phyloP scores from a whole-genome alignment of 2,329 filamentous ascomycete species.

The Escovopsis sp. region DNA sequence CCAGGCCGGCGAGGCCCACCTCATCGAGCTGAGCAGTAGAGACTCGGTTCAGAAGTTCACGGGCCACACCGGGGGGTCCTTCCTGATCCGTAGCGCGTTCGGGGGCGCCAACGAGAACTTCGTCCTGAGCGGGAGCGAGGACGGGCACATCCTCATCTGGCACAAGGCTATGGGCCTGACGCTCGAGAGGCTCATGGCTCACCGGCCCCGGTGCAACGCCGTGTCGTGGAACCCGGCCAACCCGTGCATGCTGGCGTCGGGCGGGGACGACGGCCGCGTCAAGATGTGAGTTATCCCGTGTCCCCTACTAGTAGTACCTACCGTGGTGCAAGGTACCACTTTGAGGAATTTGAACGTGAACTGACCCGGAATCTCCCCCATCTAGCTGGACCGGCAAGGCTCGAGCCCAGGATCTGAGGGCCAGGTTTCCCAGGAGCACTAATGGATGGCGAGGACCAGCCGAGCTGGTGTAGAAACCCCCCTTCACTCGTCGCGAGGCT shows the following conservation, averaged over 20 bases:
- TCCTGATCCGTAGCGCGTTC: slow-evolving; percentile 68
- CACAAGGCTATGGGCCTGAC: slow-evolving; percentile 67
- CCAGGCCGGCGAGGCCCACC: slow-evolving; percentile 58
- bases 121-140: slow-evolving; percentile 80
- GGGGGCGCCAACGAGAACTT: slow-evolving; percentile 88
- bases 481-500: too few species aligned
- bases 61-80: slow-evolving; percentile 62
- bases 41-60: slow-evolving; percentile 60
- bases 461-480: neutral
- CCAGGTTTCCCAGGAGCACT: slow-evolving; percentile 3
- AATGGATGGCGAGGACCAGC: slow-evolving; percentile 8
- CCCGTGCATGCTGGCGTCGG: slow-evolving; percentile 75
- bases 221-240: slow-evolving; percentile 81
- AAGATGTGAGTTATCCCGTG: slow-evolving; percentile 53
- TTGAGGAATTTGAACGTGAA: too few species aligned
- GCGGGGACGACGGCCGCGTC: slow-evolving; percentile 73
- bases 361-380: neutral
- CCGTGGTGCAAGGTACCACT: too few species aligned
- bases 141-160: slow-evolving; percentile 71
- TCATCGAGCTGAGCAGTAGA: slow-evolving; percentile 63
- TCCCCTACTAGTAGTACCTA: too few species aligned
- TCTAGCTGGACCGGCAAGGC: slow-evolving; percentile 14
- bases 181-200: slow-evolving; percentile 63
- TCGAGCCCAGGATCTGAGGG: slow-evolving; percentile 9
- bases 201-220: slow-evolving; percentile 66